Evolutionary conservation across 2,329 filamentous ascomycete genomes (phyloP).

Genomic region (Neofusicoccum cordaticola): DNA sequence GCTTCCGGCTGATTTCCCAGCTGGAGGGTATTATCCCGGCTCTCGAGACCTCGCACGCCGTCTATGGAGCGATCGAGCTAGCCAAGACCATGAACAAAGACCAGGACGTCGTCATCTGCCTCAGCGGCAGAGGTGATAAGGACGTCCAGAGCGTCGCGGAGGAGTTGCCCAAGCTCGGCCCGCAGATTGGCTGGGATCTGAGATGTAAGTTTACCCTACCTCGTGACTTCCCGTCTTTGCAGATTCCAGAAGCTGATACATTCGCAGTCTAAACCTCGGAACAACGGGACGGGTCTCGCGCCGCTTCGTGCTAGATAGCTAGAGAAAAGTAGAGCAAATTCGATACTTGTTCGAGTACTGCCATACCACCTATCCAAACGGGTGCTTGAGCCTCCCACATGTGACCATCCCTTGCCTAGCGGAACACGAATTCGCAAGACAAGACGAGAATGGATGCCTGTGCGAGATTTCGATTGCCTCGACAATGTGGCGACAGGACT

Average conservation of each 20-base stretch:
- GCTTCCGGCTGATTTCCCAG: constrained; percentile 80
- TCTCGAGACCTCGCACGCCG: constrained; percentile 87
- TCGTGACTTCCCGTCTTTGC: neutral
- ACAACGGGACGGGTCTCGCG: neutral
- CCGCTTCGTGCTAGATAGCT: neutral
- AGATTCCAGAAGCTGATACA: neutral
- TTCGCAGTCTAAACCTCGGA: neutral
- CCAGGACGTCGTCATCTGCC: constrained; percentile 87
- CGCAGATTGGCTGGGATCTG: constrained; percentile 75
- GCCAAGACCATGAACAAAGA: constrained; percentile 90
- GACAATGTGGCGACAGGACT: too few species aligned
- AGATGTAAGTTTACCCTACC: constrained; percentile 43
- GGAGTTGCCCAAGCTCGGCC: constrained; percentile 82
- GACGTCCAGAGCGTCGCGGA: constrained; percentile 98
- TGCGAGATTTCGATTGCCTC: neutral
- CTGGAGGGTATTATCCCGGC: constrained; percentile 96
- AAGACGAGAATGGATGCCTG: too few species aligned
- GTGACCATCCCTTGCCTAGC: too few species aligned
- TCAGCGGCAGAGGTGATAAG: constrained; percentile 94
- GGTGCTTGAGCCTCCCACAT: too few species aligned
- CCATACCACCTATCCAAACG: too few species aligned
- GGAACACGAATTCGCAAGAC: too few species aligned
- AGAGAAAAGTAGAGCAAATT: neutral
- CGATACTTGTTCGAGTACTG: neutral
- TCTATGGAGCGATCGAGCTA: constrained; percentile 83